Percentiles rank a stretch among this genome's conserved stretches.
Conservation (phyloP, 805 yeast genomes). For the Saccharomycopsis sp. region DNA sequence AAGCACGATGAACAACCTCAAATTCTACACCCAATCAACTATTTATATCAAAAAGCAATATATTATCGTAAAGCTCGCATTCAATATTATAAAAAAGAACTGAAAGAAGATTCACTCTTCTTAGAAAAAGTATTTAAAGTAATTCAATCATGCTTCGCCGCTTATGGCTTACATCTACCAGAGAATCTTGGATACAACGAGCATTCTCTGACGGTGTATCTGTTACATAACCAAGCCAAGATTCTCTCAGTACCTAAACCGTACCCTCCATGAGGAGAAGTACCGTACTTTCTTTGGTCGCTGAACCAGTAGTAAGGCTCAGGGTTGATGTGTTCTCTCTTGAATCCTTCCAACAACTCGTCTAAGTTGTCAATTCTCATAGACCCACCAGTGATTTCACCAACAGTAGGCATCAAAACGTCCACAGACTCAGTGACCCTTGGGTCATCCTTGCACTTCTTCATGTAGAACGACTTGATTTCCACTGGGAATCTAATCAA, state of each 20-base stretch:
- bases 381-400: constrained; percentile 98
- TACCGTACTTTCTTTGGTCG: constrained; percentile 94
- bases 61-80: no score
- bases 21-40: no score
- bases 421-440: constrained; percentile 98
- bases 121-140: no score
- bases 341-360: constrained; percentile 84
- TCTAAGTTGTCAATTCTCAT: constrained; percentile 87
- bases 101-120: not conserved
- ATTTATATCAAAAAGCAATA: no score
- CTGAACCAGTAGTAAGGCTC: constrained; percentile 91
- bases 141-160: no score
- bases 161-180: constrained; percentile 96
- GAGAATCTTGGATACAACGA: constrained; percentile 95
- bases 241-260: constrained; percentile 98
- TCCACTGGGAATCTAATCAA: constrained; percentile 94
- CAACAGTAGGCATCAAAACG: constrained; percentile 97
- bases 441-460: constrained; percentile 80
- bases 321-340: constrained; percentile 83
- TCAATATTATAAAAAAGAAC: not conserved
- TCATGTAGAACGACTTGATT: constrained; percentile 97
- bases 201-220: constrained; percentile 98
- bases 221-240: constrained; percentile 95
- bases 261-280: constrained; percentile 98
- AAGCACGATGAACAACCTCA: no score